Conservation (phyloP, 2,329 filamentous ascomycete genomes). For the Arthrobotrys sinensis region DNA sequence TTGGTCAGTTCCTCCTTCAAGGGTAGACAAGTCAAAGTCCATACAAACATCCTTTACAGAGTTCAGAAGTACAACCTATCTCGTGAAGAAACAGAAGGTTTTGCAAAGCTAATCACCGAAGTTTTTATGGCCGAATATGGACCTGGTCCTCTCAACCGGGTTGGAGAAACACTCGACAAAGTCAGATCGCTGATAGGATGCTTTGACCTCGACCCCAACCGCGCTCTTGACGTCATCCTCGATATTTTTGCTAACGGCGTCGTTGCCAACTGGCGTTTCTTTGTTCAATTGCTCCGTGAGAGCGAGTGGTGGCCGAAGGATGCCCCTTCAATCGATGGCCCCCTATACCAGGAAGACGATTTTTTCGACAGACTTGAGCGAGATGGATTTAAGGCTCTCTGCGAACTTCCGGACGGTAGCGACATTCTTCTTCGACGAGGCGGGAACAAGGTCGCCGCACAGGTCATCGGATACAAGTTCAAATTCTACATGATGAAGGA, state of each 20-base stretch:
- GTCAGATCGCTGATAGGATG: conserved; percentile 96
- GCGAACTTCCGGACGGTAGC: conserved; percentile 73
- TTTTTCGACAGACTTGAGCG: conserved; percentile 89
- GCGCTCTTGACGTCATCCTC: conserved; percentile 92
- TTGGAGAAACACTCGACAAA: conserved; percentile 88
- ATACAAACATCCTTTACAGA: conserved; percentile 92
- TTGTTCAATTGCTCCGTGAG: conserved; percentile 88
- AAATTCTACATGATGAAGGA: conserved; percentile 87
- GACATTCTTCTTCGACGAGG: conserved; percentile 62
- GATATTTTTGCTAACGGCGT: conserved; percentile 95
- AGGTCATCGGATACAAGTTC: conserved; percentile 95
- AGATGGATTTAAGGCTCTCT: conserved; percentile 85
- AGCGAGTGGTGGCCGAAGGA: conserved; percentile 96
- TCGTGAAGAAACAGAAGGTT: conserved; percentile 95
- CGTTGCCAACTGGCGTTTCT: conserved; percentile 93
- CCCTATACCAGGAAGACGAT: conserved; percentile 67
- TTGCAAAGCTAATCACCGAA: conserved; percentile 95
- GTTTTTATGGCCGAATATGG: conserved; percentile 82
- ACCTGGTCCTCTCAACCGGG: conserved; percentile 72
- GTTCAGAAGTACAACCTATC: conserved; percentile 97
- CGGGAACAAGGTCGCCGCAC: conserved; percentile 92
- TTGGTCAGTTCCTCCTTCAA: conserved; percentile 80
- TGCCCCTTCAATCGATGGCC: conserved; percentile 68
- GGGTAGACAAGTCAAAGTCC: conserved; percentile 84
- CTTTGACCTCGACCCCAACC: conserved; percentile 95